Conservation (phyloP, 73 alveolate genomes). For the Symbiodinium pilosum region DNA sequence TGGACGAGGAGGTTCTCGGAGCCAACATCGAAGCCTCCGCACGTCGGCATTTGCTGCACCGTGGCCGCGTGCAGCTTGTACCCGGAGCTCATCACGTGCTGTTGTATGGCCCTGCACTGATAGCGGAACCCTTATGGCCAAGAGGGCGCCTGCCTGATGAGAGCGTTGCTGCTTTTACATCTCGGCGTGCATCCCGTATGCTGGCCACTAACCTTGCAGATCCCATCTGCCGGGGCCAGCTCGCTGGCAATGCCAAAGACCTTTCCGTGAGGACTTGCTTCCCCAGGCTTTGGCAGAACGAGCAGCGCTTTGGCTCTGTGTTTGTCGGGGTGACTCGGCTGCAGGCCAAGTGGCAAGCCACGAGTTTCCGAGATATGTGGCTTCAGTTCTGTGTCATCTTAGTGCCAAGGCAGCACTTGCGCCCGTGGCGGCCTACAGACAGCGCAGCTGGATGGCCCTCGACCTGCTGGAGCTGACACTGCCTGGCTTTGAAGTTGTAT, state of each 20-base stretch:
- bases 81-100: constrained; percentile 64
- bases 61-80: constrained; percentile 56
- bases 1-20: constrained; percentile 63
- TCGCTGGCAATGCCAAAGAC: constrained; percentile 48
- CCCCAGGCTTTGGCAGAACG: constrained; percentile 88
- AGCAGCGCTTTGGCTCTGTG: constrained; percentile 88
- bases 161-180: constrained; percentile 48
- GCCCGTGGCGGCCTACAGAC: constrained; percentile 53
- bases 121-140: constrained; percentile 87
- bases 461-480: constrained; percentile 93
- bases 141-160: constrained; percentile 41
- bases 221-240: constrained; percentile 86
- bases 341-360: too few species aligned
- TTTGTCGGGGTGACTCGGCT: constrained; percentile 41
- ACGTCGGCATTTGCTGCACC: constrained; percentile 81
- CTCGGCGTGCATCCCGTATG: constrained; percentile 37
- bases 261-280: constrained; percentile 77
- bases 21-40: constrained; percentile 94
- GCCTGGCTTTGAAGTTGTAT: too few species aligned
- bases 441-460: constrained; percentile 91
- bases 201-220: constrained; percentile 68
- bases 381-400: background rate
- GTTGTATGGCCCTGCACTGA: constrained; percentile 37
- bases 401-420: constrained; percentile 32
- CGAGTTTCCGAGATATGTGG: background rate